Base-by-base conservation (phyloP, 2,329 filamentous ascomycete genomes). In the Nothomitra cinnamomea region DNA sequence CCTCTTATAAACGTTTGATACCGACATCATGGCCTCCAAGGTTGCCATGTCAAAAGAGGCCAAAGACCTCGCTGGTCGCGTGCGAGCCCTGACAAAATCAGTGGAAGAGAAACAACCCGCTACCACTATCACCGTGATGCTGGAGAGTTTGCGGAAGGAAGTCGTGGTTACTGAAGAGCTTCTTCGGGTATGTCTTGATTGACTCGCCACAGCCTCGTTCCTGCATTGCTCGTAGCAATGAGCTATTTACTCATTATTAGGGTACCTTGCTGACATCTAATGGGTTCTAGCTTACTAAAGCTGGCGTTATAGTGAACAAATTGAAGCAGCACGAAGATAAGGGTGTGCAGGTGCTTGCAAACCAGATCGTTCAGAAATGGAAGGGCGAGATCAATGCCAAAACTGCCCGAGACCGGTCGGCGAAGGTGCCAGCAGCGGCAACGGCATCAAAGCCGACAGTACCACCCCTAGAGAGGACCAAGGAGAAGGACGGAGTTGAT, bases 231-330 rank as follows among this genome's bases (percentile, higher is more conserved):
- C 4, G 19, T 49, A 6, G n/a, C n/a, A 4, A 8, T n/a, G 21
- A 35, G 19, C 19, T 6, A 32, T 32, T 5, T 32, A 10, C n/a
- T n/a, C n/a, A n/a, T n/a, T n/a, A n/a, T n/a, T 35, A 15, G 4
- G 32, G 12, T 41, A n/a, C 24, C 17, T 6, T 51, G 42, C 19
- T 24, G 22, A 28, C 36, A 17, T 25, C 17, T 40, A 24, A 12
- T 12, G 15, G 25, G 12, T n/a, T n/a, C n/a, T 28, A 55, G 63
- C 84, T 84, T 42, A 96, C 90, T n/a, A 85, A 84, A 61, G 90
- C 94, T 52, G 92, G 92, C 61, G 83, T 95, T 59, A 80, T 84
- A 51, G 85, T 96, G 58, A 90, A 89, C 66, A 90, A 88, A 66
- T 78, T 84, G 56, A 88, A 94, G 66, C 68, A 80, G 55, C 84